Conservation (phyloP, 2,329 filamentous ascomycete genomes). For the Aschersonia sp. region DNA sequence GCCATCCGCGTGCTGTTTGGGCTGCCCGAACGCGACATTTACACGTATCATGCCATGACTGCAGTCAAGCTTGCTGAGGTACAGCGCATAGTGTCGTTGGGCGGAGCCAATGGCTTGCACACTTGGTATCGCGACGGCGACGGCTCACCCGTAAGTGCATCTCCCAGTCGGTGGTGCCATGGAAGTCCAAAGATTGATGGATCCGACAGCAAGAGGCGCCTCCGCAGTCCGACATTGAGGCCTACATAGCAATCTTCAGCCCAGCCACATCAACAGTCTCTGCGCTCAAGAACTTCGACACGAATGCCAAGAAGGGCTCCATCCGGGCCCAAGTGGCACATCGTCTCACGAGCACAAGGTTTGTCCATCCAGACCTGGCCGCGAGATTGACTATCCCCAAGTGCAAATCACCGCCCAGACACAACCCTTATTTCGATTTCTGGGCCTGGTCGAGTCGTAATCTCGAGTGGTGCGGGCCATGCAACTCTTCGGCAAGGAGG, state of each 20-base stretch:
- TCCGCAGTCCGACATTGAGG: slow-evolving; percentile 41
- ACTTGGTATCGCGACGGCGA: slow-evolving; percentile 30
- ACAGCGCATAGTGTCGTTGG: slow-evolving; percentile 29
- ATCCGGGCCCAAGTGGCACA: slow-evolving; percentile 40
- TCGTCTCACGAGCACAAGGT: slow-evolving; percentile 38
- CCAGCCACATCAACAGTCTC: slow-evolving; percentile 43
- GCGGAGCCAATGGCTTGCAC: slow-evolving; percentile 30
- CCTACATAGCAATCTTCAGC: slow-evolving; percentile 54
- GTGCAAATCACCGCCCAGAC: slow-evolving; percentile 25
- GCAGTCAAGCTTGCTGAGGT: slow-evolving; percentile 33
- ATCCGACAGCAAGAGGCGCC: slow-evolving; percentile 29
- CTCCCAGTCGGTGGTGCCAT: neutral
- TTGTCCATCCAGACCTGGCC: slow-evolving; percentile 28
- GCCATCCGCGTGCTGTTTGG: slow-evolving; percentile 29
- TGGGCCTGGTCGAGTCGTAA: slow-evolving; percentile 50
- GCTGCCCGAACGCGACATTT: slow-evolving; percentile 27
- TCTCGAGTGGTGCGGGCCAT: slow-evolving; percentile 51
- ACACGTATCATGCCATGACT: slow-evolving; percentile 36
- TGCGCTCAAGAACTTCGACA: slow-evolving; percentile 44
- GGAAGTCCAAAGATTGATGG: neutral
- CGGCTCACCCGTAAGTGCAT: slow-evolving; percentile 15
- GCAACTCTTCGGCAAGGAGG: slow-evolving; percentile 32
- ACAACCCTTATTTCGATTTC: slow-evolving; percentile 54
- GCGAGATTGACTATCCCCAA: slow-evolving; percentile 28
- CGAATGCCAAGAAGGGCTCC: slow-evolving; percentile 51